phyloP scores from a whole-genome alignment of 768 basidiomycete genomes.

The Serendipita sp. region DNA sequence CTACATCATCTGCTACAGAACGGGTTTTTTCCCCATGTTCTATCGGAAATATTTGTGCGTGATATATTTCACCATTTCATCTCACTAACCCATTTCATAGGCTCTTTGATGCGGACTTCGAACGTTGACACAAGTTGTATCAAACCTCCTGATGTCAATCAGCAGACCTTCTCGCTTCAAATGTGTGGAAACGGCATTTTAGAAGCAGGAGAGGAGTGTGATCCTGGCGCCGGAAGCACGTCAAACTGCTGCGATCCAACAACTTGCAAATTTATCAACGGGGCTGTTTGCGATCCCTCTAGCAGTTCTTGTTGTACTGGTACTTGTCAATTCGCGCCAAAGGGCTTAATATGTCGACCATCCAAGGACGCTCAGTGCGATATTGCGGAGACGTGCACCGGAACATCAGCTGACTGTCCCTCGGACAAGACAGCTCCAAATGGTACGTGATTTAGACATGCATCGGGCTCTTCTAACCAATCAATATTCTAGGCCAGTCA shows the following conservation, averaged over 20 bases:
- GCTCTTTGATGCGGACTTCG: slow-evolving; percentile 41
- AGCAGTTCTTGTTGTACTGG: slow-evolving; percentile 62
- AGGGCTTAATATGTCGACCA: slow-evolving; percentile 54
- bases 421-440: slow-evolving; percentile 43
- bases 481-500: slow-evolving; percentile 30
- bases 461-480: background rate
- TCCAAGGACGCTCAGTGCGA: slow-evolving; percentile 55
- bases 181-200: slow-evolving; percentile 79
- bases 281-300: slow-evolving; percentile 63
- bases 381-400: slow-evolving; percentile 55
- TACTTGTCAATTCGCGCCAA: slow-evolving; percentile 52
- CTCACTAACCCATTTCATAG: slow-evolving; percentile 19
- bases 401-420: slow-evolving; percentile 58
- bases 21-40: slow-evolving; percentile 61
- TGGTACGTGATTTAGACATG: slow-evolving; percentile 25
- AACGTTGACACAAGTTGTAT: slow-evolving; percentile 51
- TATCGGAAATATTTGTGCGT: slow-evolving; percentile 71
- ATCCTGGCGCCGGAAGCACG: slow-evolving; percentile 47
- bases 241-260: slow-evolving; percentile 57
- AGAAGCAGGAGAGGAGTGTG: slow-evolving; percentile 73
- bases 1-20: slow-evolving; percentile 48
- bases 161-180: slow-evolving; percentile 40
- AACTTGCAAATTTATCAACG: slow-evolving; percentile 57
- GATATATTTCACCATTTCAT: background rate
- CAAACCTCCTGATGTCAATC: slow-evolving; percentile 34